Percentiles rank a stretch among this genome's conserved stretches.
Conservation (phyloP, 768 basidiomycete genomes). For the Amanita thiersii region DNA sequence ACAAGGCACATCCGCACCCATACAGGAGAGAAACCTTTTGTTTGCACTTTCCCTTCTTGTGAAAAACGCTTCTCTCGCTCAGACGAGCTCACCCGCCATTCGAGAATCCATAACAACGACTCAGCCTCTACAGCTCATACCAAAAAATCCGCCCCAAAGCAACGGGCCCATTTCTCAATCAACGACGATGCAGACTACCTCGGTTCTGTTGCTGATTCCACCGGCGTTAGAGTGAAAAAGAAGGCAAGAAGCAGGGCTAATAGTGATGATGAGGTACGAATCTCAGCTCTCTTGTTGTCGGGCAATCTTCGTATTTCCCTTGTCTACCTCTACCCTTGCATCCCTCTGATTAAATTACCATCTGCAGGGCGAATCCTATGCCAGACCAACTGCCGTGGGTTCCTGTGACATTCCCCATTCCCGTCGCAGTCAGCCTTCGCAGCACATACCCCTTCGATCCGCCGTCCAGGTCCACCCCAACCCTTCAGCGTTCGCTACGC, state of each 20-base stretch:
- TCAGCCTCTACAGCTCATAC: conserved; percentile 22
- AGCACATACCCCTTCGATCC: conserved; percentile 14
- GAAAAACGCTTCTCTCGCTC: conserved; percentile 97
- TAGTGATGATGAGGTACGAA: conserved; percentile 76
- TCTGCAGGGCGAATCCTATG: conserved; percentile 45
- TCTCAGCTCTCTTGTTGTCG: conserved; percentile 12
- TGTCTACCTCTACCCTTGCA: conserved; percentile 7
- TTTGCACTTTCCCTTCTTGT: conserved; percentile 88
- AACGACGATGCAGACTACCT: conserved; percentile 10
- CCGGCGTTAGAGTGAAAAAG: conserved; percentile 47
- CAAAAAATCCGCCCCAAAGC: conserved; percentile 13
- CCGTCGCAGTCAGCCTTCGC: conserved; percentile 21
- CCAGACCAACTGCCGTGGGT: conserved; percentile 44
- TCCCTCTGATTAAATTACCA: conserved; percentile 5
- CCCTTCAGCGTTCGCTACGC: conserved; percentile 51
- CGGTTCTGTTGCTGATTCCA: conserved; percentile 10
- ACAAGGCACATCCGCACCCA: conserved; percentile 98
- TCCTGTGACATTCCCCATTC: conserved; percentile 35
- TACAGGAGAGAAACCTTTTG: conserved; percentile 96
- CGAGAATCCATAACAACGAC: conserved; percentile 81
- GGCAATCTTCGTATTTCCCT: conserved; percentile 10
- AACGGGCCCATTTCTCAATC: conserved; percentile 13
- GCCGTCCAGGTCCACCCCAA: conserved; percentile 16
- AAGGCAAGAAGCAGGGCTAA: conserved; percentile 74
- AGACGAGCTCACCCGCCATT: conserved; percentile 97